phyloP scores from a whole-genome alignment of 2,329 filamentous ascomycete species.

The Amauroascus niger region DNA sequence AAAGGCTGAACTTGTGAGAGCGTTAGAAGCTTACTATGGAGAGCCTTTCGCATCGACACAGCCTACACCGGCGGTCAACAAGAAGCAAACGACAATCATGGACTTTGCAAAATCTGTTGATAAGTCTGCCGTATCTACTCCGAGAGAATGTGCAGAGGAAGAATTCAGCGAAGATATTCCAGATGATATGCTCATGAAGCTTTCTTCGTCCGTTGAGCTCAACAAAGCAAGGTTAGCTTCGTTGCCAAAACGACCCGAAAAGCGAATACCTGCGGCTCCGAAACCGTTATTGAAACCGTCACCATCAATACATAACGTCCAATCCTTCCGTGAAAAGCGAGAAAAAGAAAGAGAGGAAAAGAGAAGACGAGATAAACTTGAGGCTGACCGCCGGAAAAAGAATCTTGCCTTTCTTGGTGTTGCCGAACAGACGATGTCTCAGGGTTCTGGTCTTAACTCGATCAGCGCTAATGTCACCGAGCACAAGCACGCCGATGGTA shows the following conservation, averaged over 20 bases:
- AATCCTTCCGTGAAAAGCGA: slow-evolving; percentile 62
- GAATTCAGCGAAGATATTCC: slow-evolving; percentile 37
- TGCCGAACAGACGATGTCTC: slow-evolving; percentile 52
- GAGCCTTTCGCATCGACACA: slow-evolving; percentile 37
- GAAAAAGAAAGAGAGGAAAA: slow-evolving; percentile 66
- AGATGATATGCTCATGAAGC: slow-evolving; percentile 34
- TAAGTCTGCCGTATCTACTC: slow-evolving; percentile 28
- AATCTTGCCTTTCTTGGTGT: slow-evolving; percentile 42
- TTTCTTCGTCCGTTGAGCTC: slow-evolving; percentile 36
- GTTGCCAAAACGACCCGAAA: slow-evolving; percentile 17
- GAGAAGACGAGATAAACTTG: slow-evolving; percentile 60
- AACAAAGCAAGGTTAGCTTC: slow-evolving; percentile 28
- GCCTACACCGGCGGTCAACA: slow-evolving; percentile 28
- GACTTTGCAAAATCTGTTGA: slow-evolving; percentile 32
- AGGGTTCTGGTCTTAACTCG: slow-evolving; percentile 66
- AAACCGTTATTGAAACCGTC: slow-evolving; percentile 20
- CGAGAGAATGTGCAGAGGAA: slow-evolving; percentile 28
- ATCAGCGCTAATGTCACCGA: slow-evolving; percentile 70
- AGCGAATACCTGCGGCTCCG: slow-evolving; percentile 11
- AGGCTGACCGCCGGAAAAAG: slow-evolving; percentile 59
- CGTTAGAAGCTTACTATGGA: slow-evolving; percentile 46
- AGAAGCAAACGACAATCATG: slow-evolving; percentile 38
- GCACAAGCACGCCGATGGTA: slow-evolving; percentile 63
- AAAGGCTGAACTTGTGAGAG: slow-evolving; percentile 65
- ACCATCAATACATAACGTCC: slow-evolving; percentile 23